Conservation (phyloP, 495 filamentous ascomycete species). For the Tetracladium marchalianum region DNA sequence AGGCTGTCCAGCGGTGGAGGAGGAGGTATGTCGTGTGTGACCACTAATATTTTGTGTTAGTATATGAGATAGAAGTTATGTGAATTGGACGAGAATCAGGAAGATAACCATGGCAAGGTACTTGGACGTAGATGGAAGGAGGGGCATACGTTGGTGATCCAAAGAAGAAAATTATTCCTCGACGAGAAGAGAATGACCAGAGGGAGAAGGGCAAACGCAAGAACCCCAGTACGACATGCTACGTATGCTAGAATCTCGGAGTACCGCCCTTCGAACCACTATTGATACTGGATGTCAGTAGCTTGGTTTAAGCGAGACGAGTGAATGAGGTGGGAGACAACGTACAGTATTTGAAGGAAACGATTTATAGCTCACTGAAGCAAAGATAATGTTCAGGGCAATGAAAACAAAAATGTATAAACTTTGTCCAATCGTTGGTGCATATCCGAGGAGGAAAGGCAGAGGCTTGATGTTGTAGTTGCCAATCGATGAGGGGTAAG, state of each 20-base stretch:
- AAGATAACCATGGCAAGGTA: no score
- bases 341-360: conserved; percentile 17
- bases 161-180: conserved; percentile 37
- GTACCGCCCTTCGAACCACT: not conserved
- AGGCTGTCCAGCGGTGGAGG: conserved; percentile 38
- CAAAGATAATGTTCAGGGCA: conserved; percentile 31
- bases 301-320: no score
- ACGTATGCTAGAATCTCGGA: conserved; percentile 30
- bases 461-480: conserved; percentile 16
- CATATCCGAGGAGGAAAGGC: not conserved
- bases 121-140: no score
- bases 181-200: conserved; percentile 28
- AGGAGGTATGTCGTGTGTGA: conserved; percentile 33
- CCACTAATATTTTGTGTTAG: conserved; percentile 19
- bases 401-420: conserved; percentile 29
- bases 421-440: conserved; percentile 25
- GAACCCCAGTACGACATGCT: conserved; percentile 27
- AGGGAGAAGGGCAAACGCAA: conserved; percentile 23
- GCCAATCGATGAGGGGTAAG: conserved; percentile 23
- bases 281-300: no score
- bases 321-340: no score
- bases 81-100: no score
- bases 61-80: no score
- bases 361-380: conserved; percentile 20
- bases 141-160: conserved; percentile 24